Conservation (phyloP, 208 protist genomes). For the Herpetomonas samuelpessoai region DNA sequence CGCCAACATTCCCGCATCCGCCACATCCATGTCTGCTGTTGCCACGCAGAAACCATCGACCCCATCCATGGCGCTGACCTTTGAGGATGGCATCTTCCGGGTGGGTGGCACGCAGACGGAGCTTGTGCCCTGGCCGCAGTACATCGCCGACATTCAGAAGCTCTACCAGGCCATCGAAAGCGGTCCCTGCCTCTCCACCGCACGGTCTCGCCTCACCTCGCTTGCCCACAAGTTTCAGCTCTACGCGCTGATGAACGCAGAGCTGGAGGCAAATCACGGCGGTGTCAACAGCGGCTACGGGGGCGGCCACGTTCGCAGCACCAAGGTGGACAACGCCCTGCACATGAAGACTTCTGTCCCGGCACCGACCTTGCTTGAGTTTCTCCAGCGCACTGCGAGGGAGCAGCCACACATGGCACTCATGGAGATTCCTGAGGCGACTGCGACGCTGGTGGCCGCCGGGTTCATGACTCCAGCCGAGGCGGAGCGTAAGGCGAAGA, state of each 20-base stretch:
- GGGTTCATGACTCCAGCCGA: neutral
- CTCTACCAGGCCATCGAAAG: conserved; percentile 79
- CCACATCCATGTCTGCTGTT: neutral
- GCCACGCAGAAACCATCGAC: conserved; percentile 1
- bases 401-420: conserved; percentile 66
- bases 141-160: conserved; percentile 55
- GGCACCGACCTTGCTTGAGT: conserved; percentile 70
- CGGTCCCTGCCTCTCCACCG: conserved; percentile 82
- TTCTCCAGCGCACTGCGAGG: conserved; percentile 55
- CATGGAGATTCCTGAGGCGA: conserved; percentile 24
- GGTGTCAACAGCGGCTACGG: conserved; percentile 47
- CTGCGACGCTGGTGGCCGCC: neutral
- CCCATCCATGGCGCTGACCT: conserved; percentile 20
- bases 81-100: conserved; percentile 42
- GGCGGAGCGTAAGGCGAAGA: neutral
- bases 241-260: conserved; percentile 76
- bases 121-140: conserved; percentile 72
- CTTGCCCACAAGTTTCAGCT: conserved; percentile 82
- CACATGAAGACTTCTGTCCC: conserved; percentile 55
- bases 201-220: conserved; percentile 65
- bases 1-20: neutral
- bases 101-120: conserved; percentile 63
- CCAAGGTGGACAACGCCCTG: conserved; percentile 74
- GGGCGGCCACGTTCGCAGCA: conserved; percentile 64
- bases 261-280: conserved; percentile 42